phyloP scores from a whole-genome alignment of 208 protist genomes.

The Phytomonas serpens region DNA sequence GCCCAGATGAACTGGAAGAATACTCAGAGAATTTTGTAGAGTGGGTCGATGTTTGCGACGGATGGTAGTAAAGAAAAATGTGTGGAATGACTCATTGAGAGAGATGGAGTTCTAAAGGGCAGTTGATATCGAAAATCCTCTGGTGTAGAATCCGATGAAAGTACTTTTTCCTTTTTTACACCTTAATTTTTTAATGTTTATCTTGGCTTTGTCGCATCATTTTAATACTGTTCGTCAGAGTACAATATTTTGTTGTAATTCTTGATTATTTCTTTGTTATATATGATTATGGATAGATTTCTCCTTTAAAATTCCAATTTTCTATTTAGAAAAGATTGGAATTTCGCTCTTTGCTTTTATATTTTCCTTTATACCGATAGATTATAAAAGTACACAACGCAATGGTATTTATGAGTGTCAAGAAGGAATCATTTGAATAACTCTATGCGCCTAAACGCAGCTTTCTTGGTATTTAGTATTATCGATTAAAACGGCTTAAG shows the following conservation, averaged over 20 bases:
- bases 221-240: neutral
- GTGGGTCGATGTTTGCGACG: conserved; percentile 61
- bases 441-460: neutral
- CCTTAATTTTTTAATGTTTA: neutral
- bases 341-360: conserved; percentile 3
- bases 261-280: conserved; percentile 7
- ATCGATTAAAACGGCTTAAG: neutral
- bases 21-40: conserved; percentile 50
- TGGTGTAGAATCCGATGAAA: neutral
- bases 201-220: neutral
- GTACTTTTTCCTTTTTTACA: neutral
- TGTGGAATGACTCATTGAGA: neutral
- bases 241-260: neutral
- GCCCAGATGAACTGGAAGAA: conserved; percentile 41
- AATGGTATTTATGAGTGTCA: neutral
- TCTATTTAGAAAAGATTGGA: neutral
- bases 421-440: neutral
- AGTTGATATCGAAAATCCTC: neutral
- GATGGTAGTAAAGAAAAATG: conserved; percentile 16
- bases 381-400: neutral
- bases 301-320: neutral
- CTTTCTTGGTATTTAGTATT: neutral
- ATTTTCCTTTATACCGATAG: neutral
- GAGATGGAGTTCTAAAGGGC: neutral
- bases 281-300: conserved; percentile 7